Evolutionary conservation across 176 grass and related monocot genomes (phyloP).

Genomic region (Metroxylon sagu): DNA sequence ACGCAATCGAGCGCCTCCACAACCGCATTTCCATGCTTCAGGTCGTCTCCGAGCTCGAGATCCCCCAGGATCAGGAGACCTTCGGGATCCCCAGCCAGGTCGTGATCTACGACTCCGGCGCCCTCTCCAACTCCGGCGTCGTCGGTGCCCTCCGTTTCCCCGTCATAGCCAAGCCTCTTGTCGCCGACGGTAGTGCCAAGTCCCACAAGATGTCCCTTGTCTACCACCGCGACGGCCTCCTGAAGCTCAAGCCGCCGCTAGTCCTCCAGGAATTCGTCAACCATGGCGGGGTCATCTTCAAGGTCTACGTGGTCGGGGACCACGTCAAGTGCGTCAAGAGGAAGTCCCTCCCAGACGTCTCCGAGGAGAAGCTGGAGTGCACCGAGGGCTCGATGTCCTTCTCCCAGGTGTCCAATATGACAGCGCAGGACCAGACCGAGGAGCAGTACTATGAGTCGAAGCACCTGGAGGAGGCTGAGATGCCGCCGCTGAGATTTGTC

Average conservation of each 20-base stretch:
- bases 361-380: constrained; percentile 36
- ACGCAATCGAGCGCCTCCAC: constrained; percentile 84
- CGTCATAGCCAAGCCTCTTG: constrained; percentile 84
- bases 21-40: constrained; percentile 98
- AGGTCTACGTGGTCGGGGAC: constrained; percentile 81
- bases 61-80: constrained; percentile 27
- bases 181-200: constrained; percentile 62
- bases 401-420: constrained; percentile 83
- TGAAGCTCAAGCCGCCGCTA: constrained; percentile 69
- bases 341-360: constrained; percentile 78
- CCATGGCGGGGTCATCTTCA: constrained; percentile 91
- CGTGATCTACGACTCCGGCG: constrained; percentile 60
- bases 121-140: constrained; percentile 57
- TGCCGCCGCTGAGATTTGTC: constrained; percentile 52
- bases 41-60: constrained; percentile 77
- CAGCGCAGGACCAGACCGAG: constrained; percentile 20
- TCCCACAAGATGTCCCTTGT: constrained; percentile 91
- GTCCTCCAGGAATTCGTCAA: constrained; percentile 97
- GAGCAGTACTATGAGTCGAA: constrained; percentile 46
- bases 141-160: constrained; percentile 72
- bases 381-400: constrained; percentile 59
- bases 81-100: constrained; percentile 87
- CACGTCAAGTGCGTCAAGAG: constrained; percentile 83
- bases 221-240: constrained; percentile 54
- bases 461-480: constrained; percentile 50